These are phyloP conservation scores for Alopecurus myosuroides DNA, from an alignment of 176 grass and related monocot genomes.

Conservation along the genomic window DNA sequence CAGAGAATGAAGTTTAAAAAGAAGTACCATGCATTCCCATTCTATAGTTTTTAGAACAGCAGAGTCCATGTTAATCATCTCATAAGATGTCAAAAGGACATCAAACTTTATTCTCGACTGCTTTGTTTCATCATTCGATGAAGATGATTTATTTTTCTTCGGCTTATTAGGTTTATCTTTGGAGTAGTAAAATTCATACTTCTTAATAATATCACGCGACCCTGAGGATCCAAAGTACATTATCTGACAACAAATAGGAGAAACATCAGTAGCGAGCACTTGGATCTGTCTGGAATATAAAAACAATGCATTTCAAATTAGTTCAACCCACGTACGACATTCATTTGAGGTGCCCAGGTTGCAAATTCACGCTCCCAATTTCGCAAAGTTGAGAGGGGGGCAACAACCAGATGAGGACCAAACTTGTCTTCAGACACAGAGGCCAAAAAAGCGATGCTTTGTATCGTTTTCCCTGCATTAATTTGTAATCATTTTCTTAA, in stretches of 20 bases:
- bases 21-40: constrained; percentile 97
- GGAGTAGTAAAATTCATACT: constrained; percentile 89
- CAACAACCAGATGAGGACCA: constrained; percentile 91
- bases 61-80: constrained; percentile 99
- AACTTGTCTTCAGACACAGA: constrained; percentile 78
- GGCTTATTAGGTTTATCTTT: constrained; percentile 75
- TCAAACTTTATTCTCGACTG: constrained; percentile 96
- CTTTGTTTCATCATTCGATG: constrained; percentile 55
- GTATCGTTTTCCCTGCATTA: constrained; percentile 94
- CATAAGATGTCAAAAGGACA: constrained; percentile 98
- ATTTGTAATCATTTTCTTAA: constrained; percentile 9
- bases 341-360: constrained; percentile 98
- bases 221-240: constrained; percentile 87
- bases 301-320: constrained; percentile 21
- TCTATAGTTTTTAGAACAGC: constrained; percentile 74
- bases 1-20: constrained; percentile 18
- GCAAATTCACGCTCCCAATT: constrained; percentile 99
- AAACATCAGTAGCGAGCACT: constrained; percentile 15
- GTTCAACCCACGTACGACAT: constrained; percentile 65
- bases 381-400: constrained; percentile 86
- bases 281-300: constrained; percentile 6
- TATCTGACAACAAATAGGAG: constrained; percentile 46
- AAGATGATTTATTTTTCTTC: constrained; percentile 76
- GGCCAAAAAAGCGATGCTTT: constrained; percentile 97
- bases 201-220: constrained; percentile 75